Base-by-base conservation (phyloP, 1,139 yeast genomes). In the Wickerhamomyces sp. region DNA sequence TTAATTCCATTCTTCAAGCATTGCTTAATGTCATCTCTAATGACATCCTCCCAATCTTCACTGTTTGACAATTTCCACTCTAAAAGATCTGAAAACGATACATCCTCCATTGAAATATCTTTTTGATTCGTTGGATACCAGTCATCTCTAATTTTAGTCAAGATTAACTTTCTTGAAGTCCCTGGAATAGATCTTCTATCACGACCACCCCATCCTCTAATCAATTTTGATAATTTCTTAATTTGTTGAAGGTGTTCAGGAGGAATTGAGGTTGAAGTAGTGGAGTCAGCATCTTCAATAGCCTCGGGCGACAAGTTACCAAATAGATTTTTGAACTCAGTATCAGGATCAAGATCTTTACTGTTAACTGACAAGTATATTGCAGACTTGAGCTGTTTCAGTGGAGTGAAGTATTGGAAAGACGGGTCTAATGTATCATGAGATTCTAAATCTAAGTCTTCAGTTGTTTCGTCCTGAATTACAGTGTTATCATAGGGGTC, bases 141-240 rank as follows among this genome's bases (percentile, higher is more conserved):
- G 56, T 85, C 94, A 47, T 85, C 90, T 56, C 83, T 75, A 31
- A 88, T 78, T 52, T 81, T 79, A 0, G 95, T 81, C 43, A 88
- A 67, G 10, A 77, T 67, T 37, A 86, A 62, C 49, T 82, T 82
- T 46, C 89, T 70, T 0, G 80, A 63, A 0, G 87, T 76, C 8
- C 94, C 94, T 0, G 95, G 71, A 6, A 85, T 76, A 12, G 78
- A 67, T 37, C 83, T 63, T 42, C 81, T 77, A 55, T 86, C 95
- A 48, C 78, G 76, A 0, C 95, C 95, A 36, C 89, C 82, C 94
- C 95, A 87, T 17, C 88, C 88, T 49, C 86, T 70, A 1, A 85
- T 78, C 21, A 81, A 61, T 43, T 78, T 70, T 10, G 83, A 78
- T 47, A 83, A 48, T 45, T 74, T 70, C 50, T 78, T 81, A 48